Evolutionary conservation across 2,329 filamentous ascomycete genomes (phyloP), one percentile per base, ranked within the genome.

Genomic region (Diplodia seriata): DNA sequence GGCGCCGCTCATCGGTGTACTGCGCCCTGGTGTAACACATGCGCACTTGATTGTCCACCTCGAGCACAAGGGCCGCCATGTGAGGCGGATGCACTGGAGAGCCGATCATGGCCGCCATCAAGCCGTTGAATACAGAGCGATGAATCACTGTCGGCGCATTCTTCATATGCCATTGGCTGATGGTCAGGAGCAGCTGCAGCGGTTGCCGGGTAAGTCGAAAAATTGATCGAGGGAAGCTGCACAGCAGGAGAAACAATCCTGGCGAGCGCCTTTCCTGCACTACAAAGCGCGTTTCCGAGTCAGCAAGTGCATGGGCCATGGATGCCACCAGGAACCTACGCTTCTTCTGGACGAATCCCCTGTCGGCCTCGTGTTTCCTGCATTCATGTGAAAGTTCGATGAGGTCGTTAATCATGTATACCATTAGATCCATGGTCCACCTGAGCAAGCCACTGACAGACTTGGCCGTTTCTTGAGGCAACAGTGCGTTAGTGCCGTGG

Each of bases 401-500:
- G 57, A 89, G 76, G 36, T 85, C 84, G 71, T 86, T 84, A 50
- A 88, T 74, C 33, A 88, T 78, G 73, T 83, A 88, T 23, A 84
- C 80, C 69, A 85, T 82, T 63, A 89, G 82, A 70, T 94, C 90
- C 43, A 93, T 83, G 0, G 87, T 87, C 94, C 94, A 97, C 74
- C 87, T 89, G 4, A 91, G 87, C 66, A 93, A 90, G 26, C 92
- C 91, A 5, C 89, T 86, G 12, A 96, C 81, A 54, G 89, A 87
- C 50, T 89, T 87, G 2, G 94, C 86, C 14, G 92, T 87, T 75
- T 94, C 92, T 88, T n/a, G 69, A 63, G 51, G 72, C 70, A 40
- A 69, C 70, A 38, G 72, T 67, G 18, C 61, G 71, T 38, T 40
- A 20, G n/a, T 14, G 33, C 18, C 1, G 15, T 38, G 18, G 18